Conservation (phyloP, 2,329 filamentous ascomycete species). For the Clarireedia sp. region DNA sequence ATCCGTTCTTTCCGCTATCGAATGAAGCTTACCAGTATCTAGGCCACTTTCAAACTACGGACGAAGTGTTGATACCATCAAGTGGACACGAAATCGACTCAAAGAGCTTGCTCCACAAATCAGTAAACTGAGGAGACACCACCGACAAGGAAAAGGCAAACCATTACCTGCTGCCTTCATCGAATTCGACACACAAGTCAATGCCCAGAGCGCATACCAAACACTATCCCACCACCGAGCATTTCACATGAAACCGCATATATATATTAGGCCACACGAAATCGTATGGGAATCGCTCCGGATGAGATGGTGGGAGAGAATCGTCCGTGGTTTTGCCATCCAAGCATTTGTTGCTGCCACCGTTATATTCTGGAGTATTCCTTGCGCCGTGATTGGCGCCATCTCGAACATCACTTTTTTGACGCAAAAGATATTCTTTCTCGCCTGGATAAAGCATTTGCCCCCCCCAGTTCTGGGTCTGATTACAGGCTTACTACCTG, state of each 20-base stretch:
- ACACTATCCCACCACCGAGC: constrained; percentile 55
- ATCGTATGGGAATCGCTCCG: constrained; percentile 60
- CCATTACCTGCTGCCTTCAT: constrained; percentile 56
- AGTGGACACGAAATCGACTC: constrained; percentile 30
- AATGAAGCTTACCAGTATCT: neutral
- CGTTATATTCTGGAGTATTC: constrained; percentile 62
- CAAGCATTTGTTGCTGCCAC: constrained; percentile 46
- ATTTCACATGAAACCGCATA: constrained; percentile 56
- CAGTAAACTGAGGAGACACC: constrained; percentile 26
- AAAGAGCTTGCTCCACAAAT: constrained; percentile 28
- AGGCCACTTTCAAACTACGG: constrained; percentile 31
- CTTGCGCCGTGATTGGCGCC: constrained; percentile 55
- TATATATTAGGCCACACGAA: constrained; percentile 51
- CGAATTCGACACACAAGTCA: constrained; percentile 52
- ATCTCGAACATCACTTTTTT: constrained; percentile 56
- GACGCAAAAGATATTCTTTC: constrained; percentile 42
- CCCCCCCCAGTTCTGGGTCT: constrained; percentile 49
- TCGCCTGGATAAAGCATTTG: constrained; percentile 49
- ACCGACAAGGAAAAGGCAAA: constrained; percentile 41
- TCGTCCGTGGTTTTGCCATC: constrained; percentile 45
- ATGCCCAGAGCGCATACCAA: constrained; percentile 58
- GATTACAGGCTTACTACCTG: constrained; percentile 54
- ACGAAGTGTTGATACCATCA: constrained; percentile 32
- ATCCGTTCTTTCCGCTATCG: too few species aligned
- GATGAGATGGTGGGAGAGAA: constrained; percentile 54